Conservation (phyloP, 495 filamentous ascomycete genomes). For the Penicillium roqueforti region DNA sequence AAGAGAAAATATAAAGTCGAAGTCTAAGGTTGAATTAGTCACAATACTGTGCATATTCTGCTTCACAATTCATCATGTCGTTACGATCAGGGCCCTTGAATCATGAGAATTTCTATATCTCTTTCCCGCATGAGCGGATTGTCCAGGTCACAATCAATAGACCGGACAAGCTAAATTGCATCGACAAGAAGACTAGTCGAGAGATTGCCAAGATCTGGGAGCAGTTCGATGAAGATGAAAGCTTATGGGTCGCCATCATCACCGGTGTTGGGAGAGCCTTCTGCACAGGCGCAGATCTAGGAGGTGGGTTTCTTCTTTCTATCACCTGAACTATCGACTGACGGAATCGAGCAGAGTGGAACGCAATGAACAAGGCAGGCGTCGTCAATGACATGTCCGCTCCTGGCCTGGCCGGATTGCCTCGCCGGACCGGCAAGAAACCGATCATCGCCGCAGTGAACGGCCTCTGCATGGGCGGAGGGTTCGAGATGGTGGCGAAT, state of each 20-base stretch:
- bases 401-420: conserved; percentile 52
- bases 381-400: conserved; percentile 42
- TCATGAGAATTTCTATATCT: conserved; percentile 31
- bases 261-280: conserved; percentile 54
- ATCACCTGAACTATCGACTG: background rate
- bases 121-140: conserved; percentile 40
- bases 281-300: conserved; percentile 54
- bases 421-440: conserved; percentile 45
- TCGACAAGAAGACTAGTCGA: conserved; percentile 43
- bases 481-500: conserved; percentile 68
- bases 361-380: conserved; percentile 32
- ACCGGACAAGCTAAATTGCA: conserved; percentile 45
- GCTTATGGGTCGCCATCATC: conserved; percentile 50
- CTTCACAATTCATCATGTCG: conserved; percentile 18
- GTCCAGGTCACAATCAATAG: conserved; percentile 43
- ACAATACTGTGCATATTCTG: background rate
- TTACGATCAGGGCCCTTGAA: conserved; percentile 13
- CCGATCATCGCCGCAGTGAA: conserved; percentile 74
- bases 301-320: conserved; percentile 21
- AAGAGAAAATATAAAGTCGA: background rate
- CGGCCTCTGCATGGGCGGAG: conserved; percentile 71
- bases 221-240: conserved; percentile 50
- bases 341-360: conserved; percentile 33
- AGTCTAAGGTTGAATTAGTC: background rate
- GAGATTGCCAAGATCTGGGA: conserved; percentile 49